Evolutionary conservation across 306 rosid genomes (phyloP), one percentile per base, ranked within the genome.

Genomic region (Corylus americana): DNA sequence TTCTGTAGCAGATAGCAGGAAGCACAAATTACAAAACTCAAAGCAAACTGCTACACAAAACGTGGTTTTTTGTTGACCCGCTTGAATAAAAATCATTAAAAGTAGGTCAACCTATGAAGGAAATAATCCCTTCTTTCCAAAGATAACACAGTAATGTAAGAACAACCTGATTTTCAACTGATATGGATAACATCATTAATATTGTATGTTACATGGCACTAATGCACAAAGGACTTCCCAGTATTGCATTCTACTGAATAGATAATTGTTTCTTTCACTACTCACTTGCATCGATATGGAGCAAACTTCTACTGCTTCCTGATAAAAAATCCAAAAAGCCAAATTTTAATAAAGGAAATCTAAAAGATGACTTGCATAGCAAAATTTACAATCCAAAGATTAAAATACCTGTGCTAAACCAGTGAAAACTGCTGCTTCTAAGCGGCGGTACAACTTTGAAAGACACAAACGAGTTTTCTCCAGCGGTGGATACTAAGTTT

Each of bases 251-350:
- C 4, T 16, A 68, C 53, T 50, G 62, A 39, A 48, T 31, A 51
- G 48, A 76, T 16, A 74, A 48, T 54, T 80, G 50, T 67, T 31
- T 76, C 31, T 47, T 42, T 45, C 63, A 53, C 64, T 73, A 89
- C 87, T 86, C 77, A 89, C 99, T 91, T 88, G 99, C 85, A 96
- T 93, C 68, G 98, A 91, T 63, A 82, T 54, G 47, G 99, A 96
- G 82, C 98, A 93, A 83, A 96, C 91, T 83, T 96, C 99, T 63
- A 96, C 96, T 11, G 90, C 99, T 90, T 96, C 99, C 99, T 96
- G 97, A 58, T 74, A 69, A 81, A 84, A 75, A 49, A 78, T 67
- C 58, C 59, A 63, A 80, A 42, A 44, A 71, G 35, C 22, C 51
- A 14, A 42, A 42, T 72, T 62, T 66, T 73, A 80, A 71, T 59